Evolutionary conservation across 306 rosid species (phyloP).

Genomic region (Rubus idaeus): DNA sequence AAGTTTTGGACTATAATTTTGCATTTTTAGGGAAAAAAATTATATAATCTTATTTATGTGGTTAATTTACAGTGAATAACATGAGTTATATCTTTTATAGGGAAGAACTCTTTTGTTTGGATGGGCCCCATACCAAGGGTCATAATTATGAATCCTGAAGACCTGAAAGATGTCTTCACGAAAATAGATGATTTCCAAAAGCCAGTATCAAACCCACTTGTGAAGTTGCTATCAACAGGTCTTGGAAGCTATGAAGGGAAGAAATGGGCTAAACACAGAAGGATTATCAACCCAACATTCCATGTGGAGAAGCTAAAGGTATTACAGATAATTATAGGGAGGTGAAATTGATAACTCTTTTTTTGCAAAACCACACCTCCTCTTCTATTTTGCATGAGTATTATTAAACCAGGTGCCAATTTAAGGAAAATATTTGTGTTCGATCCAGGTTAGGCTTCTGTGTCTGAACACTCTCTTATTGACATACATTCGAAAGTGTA

Average conservation of each 20-base stretch:
- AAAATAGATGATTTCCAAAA: conserved; percentile 16
- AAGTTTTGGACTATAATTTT: too few relatives aligned
- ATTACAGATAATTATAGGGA: background rate
- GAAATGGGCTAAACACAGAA: conserved; percentile 33
- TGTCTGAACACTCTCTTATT: too few relatives aligned
- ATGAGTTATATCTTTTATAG: background rate
- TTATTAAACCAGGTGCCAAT: too few relatives aligned
- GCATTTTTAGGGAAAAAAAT: too few relatives aligned
- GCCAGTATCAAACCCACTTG: conserved; percentile 11
- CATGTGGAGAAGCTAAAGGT: conserved; percentile 33
- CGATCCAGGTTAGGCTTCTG: too few relatives aligned
- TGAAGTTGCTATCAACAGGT: background rate
- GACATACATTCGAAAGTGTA: too few relatives aligned
- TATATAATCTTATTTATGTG: too few relatives aligned
- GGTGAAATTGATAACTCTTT: too few relatives aligned
- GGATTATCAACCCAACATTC: conserved; percentile 31
- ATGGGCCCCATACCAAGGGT: conserved; percentile 41
- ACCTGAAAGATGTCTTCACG: conserved; percentile 38
- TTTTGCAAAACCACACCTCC: too few relatives aligned
- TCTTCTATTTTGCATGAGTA: too few relatives aligned
- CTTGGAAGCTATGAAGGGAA: background rate
- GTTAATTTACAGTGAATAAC: too few relatives aligned
- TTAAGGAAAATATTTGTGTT: too few relatives aligned
- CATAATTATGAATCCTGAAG: conserved; percentile 40
- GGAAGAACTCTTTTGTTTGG: conserved; percentile 44